Evolutionary conservation across 345 rosid species (phyloP), one percentile per base, ranked within the genome.

Genomic region (Sisymbrium altissimum): DNA sequence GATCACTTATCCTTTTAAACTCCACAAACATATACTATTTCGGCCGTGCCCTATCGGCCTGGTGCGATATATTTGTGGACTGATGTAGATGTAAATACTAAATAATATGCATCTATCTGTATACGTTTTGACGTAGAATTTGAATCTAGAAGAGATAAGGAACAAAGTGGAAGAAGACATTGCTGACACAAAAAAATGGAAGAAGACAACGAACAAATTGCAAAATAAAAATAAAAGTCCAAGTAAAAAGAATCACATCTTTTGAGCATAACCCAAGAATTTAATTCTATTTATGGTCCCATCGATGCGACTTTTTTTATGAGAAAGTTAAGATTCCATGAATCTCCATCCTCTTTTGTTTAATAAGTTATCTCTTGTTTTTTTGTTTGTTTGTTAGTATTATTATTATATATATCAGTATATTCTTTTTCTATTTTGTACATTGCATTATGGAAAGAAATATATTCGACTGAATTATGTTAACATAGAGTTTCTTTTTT

Each of bases 301-400:
- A 66, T 66, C 69, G 46, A 66, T 15, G 66, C 66, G 72, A 74
- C 78, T 57, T 66, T 17, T 19, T 17, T 15, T n/a, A 0, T 2
- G 1, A 23, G 5, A 21, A 46, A 71, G 57, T 55, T 13, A 58
- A 68, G 67, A 66, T 74, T 74, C 78, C 68, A 48, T 74, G 73
- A 74, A 74, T 74, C 73, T 74, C 38, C 62, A 46, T 74, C 41
- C 12, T 66, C 40, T 67, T 66, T 74, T 66, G 27, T 74, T 66
- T 66, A 23, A 74, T 14, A 57, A 57, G 46, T 66, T 38, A 66
- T 46, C 58, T 45, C 49, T 40, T 15, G 4, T 36, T 35, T 43
- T 33, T 30, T 33, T 33, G 18, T 32, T 62, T 41, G 39, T 64
- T 73, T 43, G 58, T 46, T 65, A 23, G 25, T 57, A 38, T 13